Evolutionary conservation across 495 filamentous ascomycete species (phyloP), one percentile per base, ranked within the genome.

Genomic region (Immersiella caudata): DNA sequence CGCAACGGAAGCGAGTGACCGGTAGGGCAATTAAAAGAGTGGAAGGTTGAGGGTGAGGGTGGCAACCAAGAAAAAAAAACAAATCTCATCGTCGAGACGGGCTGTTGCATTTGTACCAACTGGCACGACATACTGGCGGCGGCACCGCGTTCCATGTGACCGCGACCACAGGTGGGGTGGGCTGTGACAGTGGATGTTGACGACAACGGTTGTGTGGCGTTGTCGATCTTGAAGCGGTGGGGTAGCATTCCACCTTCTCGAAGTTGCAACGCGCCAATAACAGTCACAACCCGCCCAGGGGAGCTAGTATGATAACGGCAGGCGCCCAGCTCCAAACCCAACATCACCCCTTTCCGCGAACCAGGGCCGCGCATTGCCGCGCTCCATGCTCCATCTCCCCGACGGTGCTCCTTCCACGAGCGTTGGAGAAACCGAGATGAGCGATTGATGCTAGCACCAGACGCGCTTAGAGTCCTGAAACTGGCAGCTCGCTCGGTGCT

Each of bases 261-360:
- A 62, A 62, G 60, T 36, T n/a, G 60, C 60, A 62, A 49, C 35
- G 56, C 36, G 60, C 35, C 36, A 25, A 50, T 22, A 9, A n/a
- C 8, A 16, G 16, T 16, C 57, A 12, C 18, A 6, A 12, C 7
- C 26, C 8, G 29, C 26, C 25, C 57, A 26, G 21, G 14, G 21
- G 57, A 25, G 60, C 60, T 62, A 62, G 60, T 4, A 50, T 62
- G 29, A 50, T n/a, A 62, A 46, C 7, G 60, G 60, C 60, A 62
- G 60, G 60, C 36, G 60, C 21, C n/a, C 56, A 26, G n/a, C 21
- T 14, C 21, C 21, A 12, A 46, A 46, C 11, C 40, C 40, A 46
- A 18, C 16, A 2, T 46, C 16, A 46, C 40, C 40, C 40, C 40
- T 2, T 46, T 12, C 40, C 4, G 11, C 40, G 5, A 46, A 46